These are phyloP conservation scores for Ottelia alismoides DNA, from an alignment of 106 monocot genomes.

Conservation along the genomic window DNA sequence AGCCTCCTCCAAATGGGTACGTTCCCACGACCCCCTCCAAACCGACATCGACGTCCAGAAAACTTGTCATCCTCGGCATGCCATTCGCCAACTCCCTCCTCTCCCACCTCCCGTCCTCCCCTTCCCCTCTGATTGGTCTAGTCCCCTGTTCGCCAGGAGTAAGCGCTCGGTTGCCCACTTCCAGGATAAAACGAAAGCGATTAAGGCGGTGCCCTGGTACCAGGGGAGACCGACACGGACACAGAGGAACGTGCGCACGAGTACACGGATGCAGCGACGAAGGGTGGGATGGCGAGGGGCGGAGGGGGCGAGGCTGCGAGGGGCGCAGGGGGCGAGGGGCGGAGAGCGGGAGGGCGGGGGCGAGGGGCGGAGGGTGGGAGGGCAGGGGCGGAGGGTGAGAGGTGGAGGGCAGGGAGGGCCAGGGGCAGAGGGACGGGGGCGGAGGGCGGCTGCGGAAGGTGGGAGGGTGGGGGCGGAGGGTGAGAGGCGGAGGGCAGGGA, in stretches of 20 bases:
- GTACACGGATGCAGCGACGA: conserved; percentile 38
- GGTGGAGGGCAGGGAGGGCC: too few relatives aligned
- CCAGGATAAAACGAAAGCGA: conserved; percentile 10
- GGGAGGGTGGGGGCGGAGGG: too few relatives aligned
- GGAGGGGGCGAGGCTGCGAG: too few relatives aligned
- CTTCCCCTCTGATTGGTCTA: conserved; percentile 7
- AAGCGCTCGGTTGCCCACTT: conserved; percentile 10
- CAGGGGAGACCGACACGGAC: conserved; percentile 74
- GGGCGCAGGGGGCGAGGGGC: too few relatives aligned
- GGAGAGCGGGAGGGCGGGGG: too few relatives aligned
- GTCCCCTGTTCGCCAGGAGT: conserved; percentile 61
- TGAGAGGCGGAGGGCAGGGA: too few relatives aligned
- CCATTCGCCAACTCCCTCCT: conserved; percentile 49
- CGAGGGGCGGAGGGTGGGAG: too few relatives aligned
- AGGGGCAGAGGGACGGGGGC: too few relatives aligned
- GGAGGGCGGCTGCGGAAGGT: too few relatives aligned
- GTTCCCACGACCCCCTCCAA: conserved; percentile 57
- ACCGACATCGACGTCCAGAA: conserved; percentile 48
- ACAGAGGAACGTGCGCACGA: conserved; percentile 15
- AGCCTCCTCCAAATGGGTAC: conserved; percentile 29
- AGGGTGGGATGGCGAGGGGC: too few relatives aligned
- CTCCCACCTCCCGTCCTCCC: neutral
- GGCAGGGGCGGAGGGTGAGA: too few relatives aligned
- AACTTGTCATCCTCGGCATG: conserved; percentile 69
- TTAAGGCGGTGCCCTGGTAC: conserved; percentile 65